A percentile compares a stretch with the other conserved stretches of the same genome.
Conservation (phyloP, 1,284 basidiomycete species). For the Exsudoporus floridanus region DNA sequence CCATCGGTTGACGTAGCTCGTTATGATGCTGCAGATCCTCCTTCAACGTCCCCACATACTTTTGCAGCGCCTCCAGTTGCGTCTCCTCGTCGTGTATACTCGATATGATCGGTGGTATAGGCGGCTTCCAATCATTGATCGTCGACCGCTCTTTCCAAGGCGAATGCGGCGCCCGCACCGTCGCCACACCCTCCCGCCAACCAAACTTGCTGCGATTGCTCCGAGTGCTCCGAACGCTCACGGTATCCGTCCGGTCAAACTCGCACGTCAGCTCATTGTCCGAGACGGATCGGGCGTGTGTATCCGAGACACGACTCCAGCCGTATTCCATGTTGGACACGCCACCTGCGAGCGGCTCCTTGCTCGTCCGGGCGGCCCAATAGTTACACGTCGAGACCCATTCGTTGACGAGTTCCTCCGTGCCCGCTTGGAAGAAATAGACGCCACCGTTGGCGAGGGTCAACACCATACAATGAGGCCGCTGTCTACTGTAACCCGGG, state of each 20-base stretch:
- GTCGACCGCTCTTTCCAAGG: constrained; percentile 75
- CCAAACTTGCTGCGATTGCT: constrained; percentile 68
- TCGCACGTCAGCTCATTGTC: constrained; percentile 55
- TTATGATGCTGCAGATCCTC: constrained; percentile 83
- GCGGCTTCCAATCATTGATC: constrained; percentile 94
- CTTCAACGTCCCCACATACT: constrained; percentile 77
- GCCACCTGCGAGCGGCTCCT: constrained; percentile 91
- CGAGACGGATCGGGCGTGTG: constrained; percentile 55
- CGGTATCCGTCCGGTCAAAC: constrained; percentile 53
- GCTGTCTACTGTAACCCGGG: constrained; percentile 86
- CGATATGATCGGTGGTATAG: constrained; percentile 77
- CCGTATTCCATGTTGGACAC: constrained; percentile 99
- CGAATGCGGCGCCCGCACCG: constrained; percentile 59
- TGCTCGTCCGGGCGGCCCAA: constrained; percentile 92
- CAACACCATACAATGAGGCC: constrained; percentile 95
- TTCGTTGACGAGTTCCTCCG: constrained; percentile 94
- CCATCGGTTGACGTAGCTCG: constrained; percentile 82
- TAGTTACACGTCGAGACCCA: constrained; percentile 99
- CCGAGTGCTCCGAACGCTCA: constrained; percentile 69
- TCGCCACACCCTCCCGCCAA: constrained; percentile 62
- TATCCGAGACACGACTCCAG: constrained; percentile 79
- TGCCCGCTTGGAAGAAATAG: constrained; percentile 97
- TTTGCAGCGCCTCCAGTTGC: constrained; percentile 83
- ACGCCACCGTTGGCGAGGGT: constrained; percentile 86
- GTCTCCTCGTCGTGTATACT: constrained; percentile 90